Evolutionary conservation across 768 basidiomycete species (phyloP).

Genomic region (Termitomyces eurrhizus): DNA sequence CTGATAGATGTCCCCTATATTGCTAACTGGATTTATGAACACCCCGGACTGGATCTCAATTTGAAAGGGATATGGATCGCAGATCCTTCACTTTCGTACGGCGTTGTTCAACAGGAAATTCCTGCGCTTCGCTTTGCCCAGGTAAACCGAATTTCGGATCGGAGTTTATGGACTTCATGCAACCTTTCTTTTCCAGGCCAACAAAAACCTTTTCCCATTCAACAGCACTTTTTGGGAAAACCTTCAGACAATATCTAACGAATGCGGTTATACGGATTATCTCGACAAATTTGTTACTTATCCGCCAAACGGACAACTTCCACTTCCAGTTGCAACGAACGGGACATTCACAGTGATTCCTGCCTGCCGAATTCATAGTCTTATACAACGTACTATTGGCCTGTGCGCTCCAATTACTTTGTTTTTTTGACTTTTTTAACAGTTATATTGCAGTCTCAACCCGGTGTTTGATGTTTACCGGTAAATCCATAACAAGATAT

Average conservation of each 20-base stretch:
- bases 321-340: conserved; percentile 49
- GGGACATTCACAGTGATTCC: conserved; percentile 36
- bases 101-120: conserved; percentile 57
- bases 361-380: conserved; percentile 43
- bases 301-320: conserved; percentile 59
- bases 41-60: conserved; percentile 48
- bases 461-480: conserved; percentile 56
- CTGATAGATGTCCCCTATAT: conserved; percentile 45
- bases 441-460: conserved; percentile 35
- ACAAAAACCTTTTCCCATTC: conserved; percentile 57
- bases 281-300: conserved; percentile 58
- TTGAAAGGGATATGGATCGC: conserved; percentile 65
- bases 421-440: neutral
- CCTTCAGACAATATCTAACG: conserved; percentile 48
- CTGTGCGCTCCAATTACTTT: conserved; percentile 28
- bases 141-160: conserved; percentile 17
- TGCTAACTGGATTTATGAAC: conserved; percentile 66
- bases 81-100: conserved; percentile 43
- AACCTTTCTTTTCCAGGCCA: conserved; percentile 31
- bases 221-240: conserved; percentile 49
- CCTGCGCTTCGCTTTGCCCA: conserved; percentile 60
- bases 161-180: neutral
- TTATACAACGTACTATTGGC: conserved; percentile 45
- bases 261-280: conserved; percentile 60
- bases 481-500: conserved; percentile 15